Conservation (phyloP, 1,284 basidiomycete species). For the Moesziomyces globuligerus region DNA sequence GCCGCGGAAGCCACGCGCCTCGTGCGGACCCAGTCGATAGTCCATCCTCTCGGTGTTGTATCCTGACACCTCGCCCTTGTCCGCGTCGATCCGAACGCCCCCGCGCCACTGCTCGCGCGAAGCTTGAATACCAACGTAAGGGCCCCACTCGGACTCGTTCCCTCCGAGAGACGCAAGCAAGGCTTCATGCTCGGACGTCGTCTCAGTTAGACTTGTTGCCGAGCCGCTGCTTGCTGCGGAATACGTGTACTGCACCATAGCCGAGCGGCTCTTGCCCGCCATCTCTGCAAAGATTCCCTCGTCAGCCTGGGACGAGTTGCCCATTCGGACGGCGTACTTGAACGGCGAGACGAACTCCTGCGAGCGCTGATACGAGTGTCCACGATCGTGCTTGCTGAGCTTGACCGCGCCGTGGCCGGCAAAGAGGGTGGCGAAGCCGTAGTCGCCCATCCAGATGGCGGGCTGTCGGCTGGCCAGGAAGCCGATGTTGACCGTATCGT, state of each 20-base stretch:
- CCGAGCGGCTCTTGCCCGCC: conserved; percentile 80
- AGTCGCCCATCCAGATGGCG: conserved; percentile 84
- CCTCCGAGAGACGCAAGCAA: neutral
- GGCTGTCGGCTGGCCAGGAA: conserved; percentile 68
- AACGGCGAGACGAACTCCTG: conserved; percentile 75
- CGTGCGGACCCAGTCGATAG: conserved; percentile 66
- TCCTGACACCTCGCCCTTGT: conserved; percentile 74
- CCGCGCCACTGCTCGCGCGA: conserved; percentile 76
- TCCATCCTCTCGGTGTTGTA: conserved; percentile 77
- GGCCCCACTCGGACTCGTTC: conserved; percentile 54
- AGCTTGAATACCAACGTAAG: conserved; percentile 78
- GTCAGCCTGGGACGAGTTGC: conserved; percentile 71
- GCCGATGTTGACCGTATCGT: conserved; percentile 42
- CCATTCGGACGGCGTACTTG: conserved; percentile 76
- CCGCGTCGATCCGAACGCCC: conserved; percentile 71
- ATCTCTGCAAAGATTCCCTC: conserved; percentile 71
- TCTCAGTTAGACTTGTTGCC: neutral
- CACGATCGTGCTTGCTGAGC: conserved; percentile 74
- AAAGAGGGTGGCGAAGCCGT: conserved; percentile 67
- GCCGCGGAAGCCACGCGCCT: conserved; percentile 72
- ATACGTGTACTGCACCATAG: conserved; percentile 74
- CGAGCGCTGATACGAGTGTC: conserved; percentile 73
- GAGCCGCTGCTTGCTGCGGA: neutral
- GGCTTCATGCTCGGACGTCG: neutral
- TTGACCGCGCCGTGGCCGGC: conserved; percentile 67